Percentiles rank a stretch among this genome's conserved stretches.
These are phyloP conservation scores for Diutina ranongensis DNA, from an alignment of 1,139 yeast species.

Conservation along the genomic window DNA sequence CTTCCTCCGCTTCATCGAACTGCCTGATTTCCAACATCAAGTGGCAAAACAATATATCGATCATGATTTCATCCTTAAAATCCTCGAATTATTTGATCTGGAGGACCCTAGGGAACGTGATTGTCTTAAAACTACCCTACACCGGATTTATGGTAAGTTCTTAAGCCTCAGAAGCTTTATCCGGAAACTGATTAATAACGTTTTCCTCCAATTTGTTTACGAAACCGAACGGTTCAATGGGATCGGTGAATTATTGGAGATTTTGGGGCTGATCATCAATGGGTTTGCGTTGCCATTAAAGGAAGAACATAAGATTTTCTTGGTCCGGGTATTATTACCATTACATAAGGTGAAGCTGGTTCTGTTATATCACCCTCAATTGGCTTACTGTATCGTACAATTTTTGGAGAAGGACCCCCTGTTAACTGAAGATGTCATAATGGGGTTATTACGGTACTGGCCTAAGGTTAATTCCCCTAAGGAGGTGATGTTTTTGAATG, in stretches of 20 bases:
- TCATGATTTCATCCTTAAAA: conserved; percentile 70
- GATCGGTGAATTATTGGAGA: conserved; percentile 87
- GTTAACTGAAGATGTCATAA: conserved; percentile 86
- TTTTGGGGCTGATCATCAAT: conserved; percentile 89
- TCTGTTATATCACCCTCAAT: conserved; percentile 87
- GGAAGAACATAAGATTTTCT: conserved; percentile 90
- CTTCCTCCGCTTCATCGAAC: conserved; percentile 82
- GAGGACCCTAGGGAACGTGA: conserved; percentile 97
- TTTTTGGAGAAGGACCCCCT: conserved; percentile 88
- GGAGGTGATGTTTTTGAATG: conserved; percentile 91
- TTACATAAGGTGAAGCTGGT: conserved; percentile 85
- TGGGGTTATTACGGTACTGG: conserved; percentile 92
- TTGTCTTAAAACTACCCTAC: conserved; percentile 86
- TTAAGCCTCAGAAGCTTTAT: conserved; percentile 83
- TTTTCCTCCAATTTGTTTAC: conserved; percentile 83
- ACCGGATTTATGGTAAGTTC: conserved; percentile 92
- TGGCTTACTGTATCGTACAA: conserved; percentile 95
- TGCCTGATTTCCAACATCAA: conserved; percentile 90
- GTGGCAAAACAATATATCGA: conserved; percentile 90
- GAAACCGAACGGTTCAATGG: conserved; percentile 97
- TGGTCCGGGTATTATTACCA: conserved; percentile 83
- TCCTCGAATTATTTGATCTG: conserved; percentile 84
- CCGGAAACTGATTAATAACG: conserved; percentile 83
- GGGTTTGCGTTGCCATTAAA: conserved; percentile 96
- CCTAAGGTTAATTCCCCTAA: conserved; percentile 93